Percentiles rank a stretch among this genome's conserved stretches.
These are phyloP conservation scores for Byssoonygena ceratinophila DNA, from an alignment of 2,329 filamentous ascomycete genomes.

Conservation along the genomic window DNA sequence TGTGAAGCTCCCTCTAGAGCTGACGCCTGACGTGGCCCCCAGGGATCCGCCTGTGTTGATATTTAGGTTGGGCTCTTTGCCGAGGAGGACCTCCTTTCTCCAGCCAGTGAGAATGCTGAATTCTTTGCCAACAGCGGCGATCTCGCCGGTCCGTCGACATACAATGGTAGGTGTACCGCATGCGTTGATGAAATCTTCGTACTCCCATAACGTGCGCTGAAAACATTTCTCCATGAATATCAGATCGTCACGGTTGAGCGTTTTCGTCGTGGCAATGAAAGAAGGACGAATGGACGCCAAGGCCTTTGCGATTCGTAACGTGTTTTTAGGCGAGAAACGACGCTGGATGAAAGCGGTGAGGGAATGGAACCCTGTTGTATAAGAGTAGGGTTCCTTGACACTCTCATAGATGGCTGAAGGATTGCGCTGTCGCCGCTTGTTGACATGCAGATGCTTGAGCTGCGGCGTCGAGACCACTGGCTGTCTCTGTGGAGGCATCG, in stretches of 20 bases:
- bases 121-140: conserved; percentile 92
- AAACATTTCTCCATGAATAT: conserved; percentile 98
- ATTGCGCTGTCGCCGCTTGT: conserved; percentile 51
- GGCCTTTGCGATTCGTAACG: conserved; percentile 72
- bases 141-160: conserved; percentile 80
- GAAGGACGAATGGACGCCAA: conserved; percentile 83
- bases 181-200: conserved; percentile 82
- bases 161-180: conserved; percentile 86
- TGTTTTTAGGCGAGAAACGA: conserved; percentile 67
- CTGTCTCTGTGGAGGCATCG: conserved; percentile 24
- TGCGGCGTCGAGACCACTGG: conserved; percentile 36
- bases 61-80: conserved; percentile 78
- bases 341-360: conserved; percentile 69
- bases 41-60: conserved; percentile 57
- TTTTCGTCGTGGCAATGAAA: conserved; percentile 82
- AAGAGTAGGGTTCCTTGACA: conserved; percentile 84
- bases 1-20: conserved; percentile 40
- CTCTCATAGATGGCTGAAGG: conserved; percentile 78
- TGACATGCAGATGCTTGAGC: conserved; percentile 31
- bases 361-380: conserved; percentile 80
- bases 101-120: conserved; percentile 94
- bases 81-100: conserved; percentile 79
- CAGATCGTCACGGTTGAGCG: conserved; percentile 76
- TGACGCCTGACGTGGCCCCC: conserved; percentile 30
- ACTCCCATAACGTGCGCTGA: conserved; percentile 82